Evolutionary conservation across 2,329 filamentous ascomycete genomes (phyloP).

Genomic region (Cytospora piceae): DNA sequence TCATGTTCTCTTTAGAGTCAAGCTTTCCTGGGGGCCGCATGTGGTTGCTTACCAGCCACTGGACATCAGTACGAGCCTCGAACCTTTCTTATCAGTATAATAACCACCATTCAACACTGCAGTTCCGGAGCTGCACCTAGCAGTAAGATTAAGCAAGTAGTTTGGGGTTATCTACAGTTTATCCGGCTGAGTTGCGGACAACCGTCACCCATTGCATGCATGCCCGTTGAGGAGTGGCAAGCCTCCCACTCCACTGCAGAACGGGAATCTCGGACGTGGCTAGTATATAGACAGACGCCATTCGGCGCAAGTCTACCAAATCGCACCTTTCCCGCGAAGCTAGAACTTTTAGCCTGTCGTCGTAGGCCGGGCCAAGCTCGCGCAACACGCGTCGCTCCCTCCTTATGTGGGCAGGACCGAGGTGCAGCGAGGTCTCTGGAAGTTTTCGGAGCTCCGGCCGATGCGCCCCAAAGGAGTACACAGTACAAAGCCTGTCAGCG

Average conservation of each 20-base stretch:
- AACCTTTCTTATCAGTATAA: background rate
- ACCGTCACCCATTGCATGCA: conserved; percentile 23
- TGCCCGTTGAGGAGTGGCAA: background rate
- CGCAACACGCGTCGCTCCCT: conserved; percentile 4
- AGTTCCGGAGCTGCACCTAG: conserved; percentile 13
- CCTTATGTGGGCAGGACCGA: conserved; percentile 1
- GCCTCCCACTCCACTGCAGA: background rate
- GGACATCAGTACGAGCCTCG: background rate
- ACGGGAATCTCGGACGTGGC: background rate
- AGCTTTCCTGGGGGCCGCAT: background rate
- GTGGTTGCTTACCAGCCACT: conserved; percentile 17
- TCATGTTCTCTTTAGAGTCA: conserved; percentile 10
- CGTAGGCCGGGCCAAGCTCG: conserved; percentile 1
- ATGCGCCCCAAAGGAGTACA: conserved; percentile 14
- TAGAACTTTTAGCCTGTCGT: background rate
- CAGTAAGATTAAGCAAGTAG: conserved; percentile 28
- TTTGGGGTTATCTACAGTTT: conserved; percentile 17
- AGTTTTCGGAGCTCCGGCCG: conserved; percentile 17
- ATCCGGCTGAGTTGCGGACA: conserved; percentile 24
- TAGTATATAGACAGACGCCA: background rate
- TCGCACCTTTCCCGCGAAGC: background rate
- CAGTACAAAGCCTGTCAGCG: background rate
- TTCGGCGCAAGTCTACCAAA: background rate
- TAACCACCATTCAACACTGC: conserved; percentile 24
- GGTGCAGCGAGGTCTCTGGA: conserved; percentile 1